Evolutionary conservation across 2,329 filamentous ascomycete genomes (phyloP).

Genomic region (Alternaria alternata): DNA sequence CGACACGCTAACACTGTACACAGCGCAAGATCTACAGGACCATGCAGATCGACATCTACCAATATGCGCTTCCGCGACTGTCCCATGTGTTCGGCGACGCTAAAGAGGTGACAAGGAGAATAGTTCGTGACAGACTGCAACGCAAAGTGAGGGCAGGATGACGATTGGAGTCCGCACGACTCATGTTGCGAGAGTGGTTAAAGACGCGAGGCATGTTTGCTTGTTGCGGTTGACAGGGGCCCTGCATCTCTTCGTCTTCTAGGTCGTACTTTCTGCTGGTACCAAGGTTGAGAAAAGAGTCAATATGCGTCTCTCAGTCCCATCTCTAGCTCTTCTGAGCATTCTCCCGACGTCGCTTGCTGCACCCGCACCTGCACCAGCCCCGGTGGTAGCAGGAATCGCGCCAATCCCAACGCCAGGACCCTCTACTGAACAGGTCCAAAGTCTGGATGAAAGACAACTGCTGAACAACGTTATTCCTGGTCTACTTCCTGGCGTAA

Average conservation of each 20-base stretch:
- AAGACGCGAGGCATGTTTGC: background rate
- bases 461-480: slow-evolving; percentile 9
- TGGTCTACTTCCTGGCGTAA: slow-evolving; percentile 15
- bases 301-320: slow-evolving; percentile 19
- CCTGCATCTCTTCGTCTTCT: background rate
- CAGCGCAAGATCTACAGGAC: background rate
- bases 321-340: slow-evolving; percentile 21
- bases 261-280: background rate
- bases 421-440: background rate
- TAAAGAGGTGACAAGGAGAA: background rate
- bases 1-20: background rate
- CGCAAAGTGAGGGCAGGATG: background rate
- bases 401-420: slow-evolving; percentile 6
- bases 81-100: background rate
- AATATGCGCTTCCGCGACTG: slow-evolving; percentile 2
- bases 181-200: slow-evolving; percentile 4
- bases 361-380: slow-evolving; percentile 12
- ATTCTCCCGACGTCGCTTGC: slow-evolving; percentile 17
- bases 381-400: background rate
- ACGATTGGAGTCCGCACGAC: slow-evolving; percentile 6
- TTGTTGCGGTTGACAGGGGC: background rate
- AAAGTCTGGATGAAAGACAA: slow-evolving; percentile 22
- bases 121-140: background rate
- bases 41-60: slow-evolving; percentile 5
- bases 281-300: background rate